These are phyloP conservation scores for Suillus lakei DNA, from an alignment of 768 basidiomycete species.

Conservation along the genomic window DNA sequence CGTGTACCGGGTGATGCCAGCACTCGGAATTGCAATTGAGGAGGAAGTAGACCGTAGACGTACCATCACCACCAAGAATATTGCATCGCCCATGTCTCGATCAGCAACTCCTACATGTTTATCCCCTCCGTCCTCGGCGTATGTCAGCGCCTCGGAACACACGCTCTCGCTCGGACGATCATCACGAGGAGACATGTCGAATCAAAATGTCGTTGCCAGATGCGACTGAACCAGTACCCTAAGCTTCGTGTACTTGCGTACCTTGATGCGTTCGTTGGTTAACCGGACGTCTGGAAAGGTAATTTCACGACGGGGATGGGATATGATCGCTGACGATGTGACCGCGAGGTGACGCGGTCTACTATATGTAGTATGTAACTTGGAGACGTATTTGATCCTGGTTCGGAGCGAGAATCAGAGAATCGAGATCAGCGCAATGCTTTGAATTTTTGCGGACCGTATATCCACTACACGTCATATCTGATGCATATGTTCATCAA, in stretches of 20 bases:
- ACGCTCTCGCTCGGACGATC: no score
- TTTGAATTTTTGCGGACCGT: neutral
- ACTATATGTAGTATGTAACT: neutral
- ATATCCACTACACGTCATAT: neutral
- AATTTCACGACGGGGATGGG: neutral
- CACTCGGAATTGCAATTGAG: neutral
- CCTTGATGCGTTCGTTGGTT: neutral
- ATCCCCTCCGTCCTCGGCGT: neutral
- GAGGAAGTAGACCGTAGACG: constrained; percentile 22
- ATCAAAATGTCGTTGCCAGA: neutral
- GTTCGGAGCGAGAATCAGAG: neutral
- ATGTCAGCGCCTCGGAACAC: neutral
- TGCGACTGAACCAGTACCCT: neutral
- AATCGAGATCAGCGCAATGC: neutral
- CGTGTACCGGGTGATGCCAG: neutral
- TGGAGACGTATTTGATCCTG: neutral
- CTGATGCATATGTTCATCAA: neutral
- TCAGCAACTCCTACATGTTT: neutral
- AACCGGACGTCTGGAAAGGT: neutral
- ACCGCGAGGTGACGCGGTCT: neutral
- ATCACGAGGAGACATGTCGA: neutral
- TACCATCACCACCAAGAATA: constrained; percentile 59
- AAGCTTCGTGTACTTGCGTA: neutral
- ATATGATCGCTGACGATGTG: neutral
- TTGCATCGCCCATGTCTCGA: constrained; percentile 10